Base-by-base conservation (phyloP, 441 rosid genomes). In the Manihot esculenta region DNA sequence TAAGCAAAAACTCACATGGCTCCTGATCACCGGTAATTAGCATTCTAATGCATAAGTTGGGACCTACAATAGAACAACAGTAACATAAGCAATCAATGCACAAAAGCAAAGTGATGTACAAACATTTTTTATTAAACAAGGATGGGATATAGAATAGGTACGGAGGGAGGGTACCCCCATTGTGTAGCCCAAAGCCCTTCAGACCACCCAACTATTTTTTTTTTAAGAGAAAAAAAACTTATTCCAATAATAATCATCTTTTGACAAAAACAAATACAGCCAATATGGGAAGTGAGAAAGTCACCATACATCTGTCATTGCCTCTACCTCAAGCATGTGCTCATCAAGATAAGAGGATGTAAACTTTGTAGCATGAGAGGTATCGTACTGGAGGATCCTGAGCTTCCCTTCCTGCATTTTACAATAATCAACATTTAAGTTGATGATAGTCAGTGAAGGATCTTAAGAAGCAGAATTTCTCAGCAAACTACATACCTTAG, bases 361-460 rank as follows among this genome's bases (percentile, higher is more conserved):
- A 44, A 1, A 74, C 78, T 83, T 84, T 45, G 82, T 74, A 23
- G 77, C 81, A 66, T 70, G 78, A 68, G 86, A 83, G 74, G 87
- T 82, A 79, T 87, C 91, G 72, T 83, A 87, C 50, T 80, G 86
- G 70, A 93, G 89, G 66, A 93, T 77, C 69, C 96, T 84, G 68
- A 93, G 88, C 70, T 90, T 89, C 24, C 98, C 97, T 82, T 93
- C 96, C 98, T 93, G 89, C 72, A 84, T 64, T 77, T 77, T 13
- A 71, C 66, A 75, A 50, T 33, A 59, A 47, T 10, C 33, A 62
- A 44, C 35, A 62, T 21, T 6, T 42, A 48, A 47, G 68, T 70
- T 63, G 42, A 65, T 17, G 14, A 62, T 13, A 24, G 58, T 12
- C 64, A 41, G 58, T 68, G 55, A 58, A 44, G 42, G 73, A 48